These are phyloP conservation scores for Sclerospora graminicola DNA, from an alignment of 352 stramenopile species.

Conservation along the genomic window DNA sequence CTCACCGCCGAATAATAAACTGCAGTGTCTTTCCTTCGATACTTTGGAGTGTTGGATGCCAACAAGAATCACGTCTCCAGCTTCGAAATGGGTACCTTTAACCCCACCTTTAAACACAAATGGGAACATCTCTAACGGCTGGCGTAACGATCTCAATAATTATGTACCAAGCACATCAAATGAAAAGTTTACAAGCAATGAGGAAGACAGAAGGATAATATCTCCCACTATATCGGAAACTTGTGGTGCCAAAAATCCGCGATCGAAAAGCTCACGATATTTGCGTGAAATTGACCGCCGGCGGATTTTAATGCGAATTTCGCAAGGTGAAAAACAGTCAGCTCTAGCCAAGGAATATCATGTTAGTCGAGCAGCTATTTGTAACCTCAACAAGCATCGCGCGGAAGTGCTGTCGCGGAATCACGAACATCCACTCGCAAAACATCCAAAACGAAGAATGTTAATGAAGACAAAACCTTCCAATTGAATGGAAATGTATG, in stretches of 20 bases:
- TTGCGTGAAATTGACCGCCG: constrained; percentile 57
- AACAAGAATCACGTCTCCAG: neutral
- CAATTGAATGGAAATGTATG: constrained; percentile 1
- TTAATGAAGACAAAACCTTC: constrained; percentile 2
- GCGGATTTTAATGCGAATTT: constrained; percentile 43
- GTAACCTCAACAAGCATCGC: constrained; percentile 59
- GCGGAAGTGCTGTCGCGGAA: constrained; percentile 36
- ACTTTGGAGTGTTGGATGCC: constrained; percentile 14
- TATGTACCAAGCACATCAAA: neutral
- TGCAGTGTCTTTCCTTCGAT: neutral
- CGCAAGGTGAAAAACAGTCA: constrained; percentile 51
- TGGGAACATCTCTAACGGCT: neutral
- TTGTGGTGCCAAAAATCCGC: no score
- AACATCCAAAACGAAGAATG: constrained; percentile 40
- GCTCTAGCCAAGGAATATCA: constrained; percentile 55
- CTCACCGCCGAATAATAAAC: neutral
- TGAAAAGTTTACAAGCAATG: neutral
- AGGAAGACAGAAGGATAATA: constrained; percentile 1
- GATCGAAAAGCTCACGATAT: constrained; percentile 43
- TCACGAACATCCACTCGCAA: constrained; percentile 43
- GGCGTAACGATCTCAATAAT: constrained; percentile 1
- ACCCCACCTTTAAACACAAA: constrained; percentile 1
- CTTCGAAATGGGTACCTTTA: constrained; percentile 4
- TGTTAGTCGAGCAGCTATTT: constrained; percentile 60
- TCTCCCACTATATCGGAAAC: no score